A percentile compares a stretch with the other conserved stretches of the same genome.
These are phyloP conservation scores for Boletellus ananas DNA, from an alignment of 768 basidiomycete species.

Conservation along the genomic window DNA sequence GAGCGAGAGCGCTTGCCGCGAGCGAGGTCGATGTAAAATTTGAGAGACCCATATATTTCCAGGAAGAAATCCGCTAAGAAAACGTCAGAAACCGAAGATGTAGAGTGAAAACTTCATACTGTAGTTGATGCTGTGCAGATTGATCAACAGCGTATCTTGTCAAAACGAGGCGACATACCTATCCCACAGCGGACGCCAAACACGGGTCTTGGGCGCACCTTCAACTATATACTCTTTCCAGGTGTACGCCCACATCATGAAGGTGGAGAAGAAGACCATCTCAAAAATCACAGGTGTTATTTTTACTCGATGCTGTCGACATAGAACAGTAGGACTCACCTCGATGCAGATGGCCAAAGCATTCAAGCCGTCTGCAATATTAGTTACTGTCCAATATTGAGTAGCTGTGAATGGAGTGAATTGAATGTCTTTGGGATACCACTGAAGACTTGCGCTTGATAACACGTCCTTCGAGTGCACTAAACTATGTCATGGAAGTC, in stretches of 20 bases:
- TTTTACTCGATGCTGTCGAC: neutral
- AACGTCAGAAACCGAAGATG: slow-evolving; percentile 5
- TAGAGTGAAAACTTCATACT: slow-evolving; percentile 29
- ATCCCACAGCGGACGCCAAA: slow-evolving; percentile 74
- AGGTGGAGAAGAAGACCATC: slow-evolving; percentile 78
- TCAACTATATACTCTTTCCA: slow-evolving; percentile 59
- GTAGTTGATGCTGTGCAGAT: slow-evolving; percentile 40
- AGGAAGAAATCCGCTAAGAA: slow-evolving; percentile 55
- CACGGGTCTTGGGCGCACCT: slow-evolving; percentile 46
- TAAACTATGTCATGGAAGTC: slow-evolving; percentile 45
- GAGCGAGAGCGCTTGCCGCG: slow-evolving; percentile 31
- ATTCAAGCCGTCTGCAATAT: slow-evolving; percentile 80
- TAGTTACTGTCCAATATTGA: slow-evolving; percentile 76
- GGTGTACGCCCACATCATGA: slow-evolving; percentile 86
- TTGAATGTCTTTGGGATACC: neutral
- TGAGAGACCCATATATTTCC: slow-evolving; percentile 62
- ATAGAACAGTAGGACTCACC: slow-evolving; percentile 39
- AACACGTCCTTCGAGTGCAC: slow-evolving; percentile 59
- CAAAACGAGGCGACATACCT: slow-evolving; percentile 21
- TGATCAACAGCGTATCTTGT: slow-evolving; percentile 1
- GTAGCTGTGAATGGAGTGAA: slow-evolving; percentile 44
- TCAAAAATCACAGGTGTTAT: slow-evolving; percentile 32
- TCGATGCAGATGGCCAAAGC: slow-evolving; percentile 85
- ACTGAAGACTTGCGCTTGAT: slow-evolving; percentile 49
- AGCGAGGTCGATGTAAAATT: slow-evolving; percentile 50